Conservation (phyloP, 2,329 filamentous ascomycete species). For the Penicillium freii region DNA sequence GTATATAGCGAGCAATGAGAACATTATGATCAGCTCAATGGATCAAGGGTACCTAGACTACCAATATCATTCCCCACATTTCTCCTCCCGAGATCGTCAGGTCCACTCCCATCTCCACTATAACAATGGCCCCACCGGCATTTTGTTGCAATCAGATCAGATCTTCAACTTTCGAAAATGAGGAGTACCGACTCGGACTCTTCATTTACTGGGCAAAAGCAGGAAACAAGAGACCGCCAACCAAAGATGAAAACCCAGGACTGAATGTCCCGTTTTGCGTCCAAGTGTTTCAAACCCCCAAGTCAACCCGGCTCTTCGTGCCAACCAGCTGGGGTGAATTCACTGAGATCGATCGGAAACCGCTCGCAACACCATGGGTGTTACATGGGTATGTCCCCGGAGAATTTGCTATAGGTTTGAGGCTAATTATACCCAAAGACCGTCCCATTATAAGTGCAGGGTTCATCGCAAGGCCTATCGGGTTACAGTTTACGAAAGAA, state of each 20-base stretch:
- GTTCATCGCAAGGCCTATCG: not conserved
- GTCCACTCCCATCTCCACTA: not conserved
- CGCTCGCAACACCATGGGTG: not conserved
- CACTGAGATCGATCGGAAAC: not conserved
- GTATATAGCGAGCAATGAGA: not conserved
- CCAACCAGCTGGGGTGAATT: not conserved
- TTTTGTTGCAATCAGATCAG: not conserved
- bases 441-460: not conserved
- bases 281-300: not conserved
- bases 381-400: not conserved
- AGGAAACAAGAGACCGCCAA: not conserved
- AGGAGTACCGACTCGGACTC: not conserved
- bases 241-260: not conserved
- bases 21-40: not conserved
- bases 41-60: not conserved
- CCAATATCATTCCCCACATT: not conserved
- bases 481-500: not conserved
- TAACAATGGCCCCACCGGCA: not conserved
- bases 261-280: not conserved
- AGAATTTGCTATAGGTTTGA: not conserved
- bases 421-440: not conserved
- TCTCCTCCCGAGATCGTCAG: not conserved
- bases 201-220: not conserved
- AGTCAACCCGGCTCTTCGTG: not conserved
- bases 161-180: not conserved